Evolutionary conservation across 768 basidiomycete species (phyloP).

Genomic region (Tricholoma saponaceum): DNA sequence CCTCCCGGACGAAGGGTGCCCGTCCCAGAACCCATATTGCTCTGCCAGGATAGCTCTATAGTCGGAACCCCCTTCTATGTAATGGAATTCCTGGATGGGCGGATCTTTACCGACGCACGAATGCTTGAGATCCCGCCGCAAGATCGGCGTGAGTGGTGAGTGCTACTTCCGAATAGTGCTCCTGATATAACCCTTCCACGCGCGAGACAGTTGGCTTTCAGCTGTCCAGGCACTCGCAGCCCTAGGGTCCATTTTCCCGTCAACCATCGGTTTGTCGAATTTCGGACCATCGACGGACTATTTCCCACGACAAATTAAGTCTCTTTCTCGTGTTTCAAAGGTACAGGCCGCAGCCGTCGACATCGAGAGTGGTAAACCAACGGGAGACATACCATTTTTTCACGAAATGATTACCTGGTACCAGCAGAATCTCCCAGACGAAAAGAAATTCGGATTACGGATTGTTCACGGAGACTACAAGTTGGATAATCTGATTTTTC

Average conservation of each 20-base stretch:
- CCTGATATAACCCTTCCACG: background rate
- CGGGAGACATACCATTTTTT: conserved; percentile 74
- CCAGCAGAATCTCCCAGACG: conserved; percentile 67
- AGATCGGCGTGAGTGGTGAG: conserved; percentile 71
- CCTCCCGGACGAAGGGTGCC: conserved; percentile 59
- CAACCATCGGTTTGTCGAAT: conserved; percentile 58
- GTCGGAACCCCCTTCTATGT: conserved; percentile 92
- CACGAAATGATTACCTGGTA: conserved; percentile 78
- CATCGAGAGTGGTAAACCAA: conserved; percentile 51
- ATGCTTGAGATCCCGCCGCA: conserved; percentile 65
- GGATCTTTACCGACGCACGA: conserved; percentile 85
- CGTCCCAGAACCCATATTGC: conserved; percentile 76
- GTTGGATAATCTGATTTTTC: conserved; percentile 95
- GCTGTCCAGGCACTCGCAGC: conserved; percentile 68
- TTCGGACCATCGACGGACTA: conserved; percentile 79
- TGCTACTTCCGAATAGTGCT: conserved; percentile 1
- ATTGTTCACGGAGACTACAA: conserved; percentile 98
- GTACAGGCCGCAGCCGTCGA: conserved; percentile 71
- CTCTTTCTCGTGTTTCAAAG: conserved; percentile 76
- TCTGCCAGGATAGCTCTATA: conserved; percentile 75
- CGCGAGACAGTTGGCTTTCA: conserved; percentile 63
- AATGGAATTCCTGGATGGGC: conserved; percentile 93
- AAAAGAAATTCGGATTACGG: conserved; percentile 67
- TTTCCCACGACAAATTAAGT: conserved; percentile 92
- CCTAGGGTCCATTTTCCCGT: conserved; percentile 61